Evolutionary conservation across 2,329 filamentous ascomycete genomes (phyloP).

Genomic region (Zasmidium angulare): DNA sequence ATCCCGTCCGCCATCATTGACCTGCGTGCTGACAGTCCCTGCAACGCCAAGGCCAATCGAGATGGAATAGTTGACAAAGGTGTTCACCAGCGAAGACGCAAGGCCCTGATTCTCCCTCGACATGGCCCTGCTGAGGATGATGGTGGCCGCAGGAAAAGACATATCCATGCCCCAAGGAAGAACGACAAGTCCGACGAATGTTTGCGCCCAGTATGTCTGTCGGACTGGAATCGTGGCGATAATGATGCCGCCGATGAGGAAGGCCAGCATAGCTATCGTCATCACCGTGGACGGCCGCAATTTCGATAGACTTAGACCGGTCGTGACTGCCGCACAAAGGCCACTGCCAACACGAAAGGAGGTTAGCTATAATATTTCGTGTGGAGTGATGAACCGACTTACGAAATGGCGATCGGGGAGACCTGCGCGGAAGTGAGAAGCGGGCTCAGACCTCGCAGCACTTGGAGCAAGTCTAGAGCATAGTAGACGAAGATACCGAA

Average conservation of each 20-base stretch:
- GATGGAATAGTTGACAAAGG: conserved; percentile 8
- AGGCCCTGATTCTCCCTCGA: conserved; percentile 31
- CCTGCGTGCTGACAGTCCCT: no score
- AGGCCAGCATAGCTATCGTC: conserved; percentile 36
- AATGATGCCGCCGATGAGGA: conserved; percentile 34
- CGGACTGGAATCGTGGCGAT: conserved; percentile 33
- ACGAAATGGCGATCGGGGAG: conserved; percentile 32
- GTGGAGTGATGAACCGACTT: no score
- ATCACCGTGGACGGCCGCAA: conserved; percentile 37
- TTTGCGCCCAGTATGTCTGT: conserved; percentile 39
- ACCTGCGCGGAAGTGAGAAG: conserved; percentile 34
- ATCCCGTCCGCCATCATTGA: conserved; percentile 2
- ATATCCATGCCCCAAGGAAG: conserved; percentile 39
- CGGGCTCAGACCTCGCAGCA: conserved; percentile 30
- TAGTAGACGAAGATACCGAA: conserved; percentile 40
- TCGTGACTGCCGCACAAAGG: conserved; percentile 35
- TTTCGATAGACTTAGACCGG: conserved; percentile 38
- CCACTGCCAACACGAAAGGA: no score
- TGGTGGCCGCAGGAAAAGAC: conserved; percentile 30
- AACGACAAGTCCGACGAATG: conserved; percentile 36
- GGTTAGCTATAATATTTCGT: no score
- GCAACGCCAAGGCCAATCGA: not conserved
- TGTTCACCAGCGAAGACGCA: conserved; percentile 25
- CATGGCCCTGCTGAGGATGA: conserved; percentile 31
- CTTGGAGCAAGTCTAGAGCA: conserved; percentile 33